These are phyloP conservation scores for Umbelopsis sp. DNA, from an alignment of 192 early-diverging fungal species.

Conservation along the genomic window DNA sequence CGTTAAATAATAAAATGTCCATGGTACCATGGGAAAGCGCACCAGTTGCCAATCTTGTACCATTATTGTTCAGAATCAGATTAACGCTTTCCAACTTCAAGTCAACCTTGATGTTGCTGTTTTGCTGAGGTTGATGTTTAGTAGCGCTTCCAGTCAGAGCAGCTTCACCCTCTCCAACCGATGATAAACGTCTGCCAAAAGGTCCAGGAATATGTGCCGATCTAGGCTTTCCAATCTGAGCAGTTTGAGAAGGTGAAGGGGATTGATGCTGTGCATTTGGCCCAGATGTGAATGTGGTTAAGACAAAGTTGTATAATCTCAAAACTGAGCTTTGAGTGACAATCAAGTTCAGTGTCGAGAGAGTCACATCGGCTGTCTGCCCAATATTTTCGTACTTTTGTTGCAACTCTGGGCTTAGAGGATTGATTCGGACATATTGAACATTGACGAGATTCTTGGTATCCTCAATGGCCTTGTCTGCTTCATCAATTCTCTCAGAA, in stretches of 20 bases:
- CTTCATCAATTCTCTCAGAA: slow-evolving; percentile 46
- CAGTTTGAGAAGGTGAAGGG: slow-evolving; percentile 22
- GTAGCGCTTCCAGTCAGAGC: background rate
- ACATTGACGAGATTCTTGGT: slow-evolving; percentile 69
- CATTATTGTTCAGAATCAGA: slow-evolving; percentile 83
- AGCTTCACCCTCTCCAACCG: slow-evolving; percentile 2
- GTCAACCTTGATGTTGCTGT: slow-evolving; percentile 74
- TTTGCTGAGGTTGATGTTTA: slow-evolving; percentile 24
- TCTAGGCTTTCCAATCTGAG: slow-evolving; percentile 16
- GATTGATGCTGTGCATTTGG: background rate
- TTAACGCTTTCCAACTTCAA: slow-evolving; percentile 77
- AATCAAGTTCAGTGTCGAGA: slow-evolving; percentile 79
- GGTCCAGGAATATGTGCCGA: background rate
- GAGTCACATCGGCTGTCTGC: slow-evolving; percentile 78
- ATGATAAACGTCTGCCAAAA: background rate
- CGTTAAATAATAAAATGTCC: slow-evolving; percentile 59
- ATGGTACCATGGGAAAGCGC: slow-evolving; percentile 75
- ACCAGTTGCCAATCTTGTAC: slow-evolving; percentile 70
- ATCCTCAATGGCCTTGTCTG: slow-evolving; percentile 39
- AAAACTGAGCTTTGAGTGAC: slow-evolving; percentile 84
- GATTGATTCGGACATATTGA: slow-evolving; percentile 72
- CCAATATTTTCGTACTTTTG: slow-evolving; percentile 76
- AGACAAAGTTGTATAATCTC: slow-evolving; percentile 81
- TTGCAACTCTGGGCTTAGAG: slow-evolving; percentile 70
- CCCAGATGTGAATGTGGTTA: slow-evolving; percentile 65